These are phyloP conservation scores for Babesia bovis DNA, from an alignment of 169 alveolate species.

Conservation along the genomic window DNA sequence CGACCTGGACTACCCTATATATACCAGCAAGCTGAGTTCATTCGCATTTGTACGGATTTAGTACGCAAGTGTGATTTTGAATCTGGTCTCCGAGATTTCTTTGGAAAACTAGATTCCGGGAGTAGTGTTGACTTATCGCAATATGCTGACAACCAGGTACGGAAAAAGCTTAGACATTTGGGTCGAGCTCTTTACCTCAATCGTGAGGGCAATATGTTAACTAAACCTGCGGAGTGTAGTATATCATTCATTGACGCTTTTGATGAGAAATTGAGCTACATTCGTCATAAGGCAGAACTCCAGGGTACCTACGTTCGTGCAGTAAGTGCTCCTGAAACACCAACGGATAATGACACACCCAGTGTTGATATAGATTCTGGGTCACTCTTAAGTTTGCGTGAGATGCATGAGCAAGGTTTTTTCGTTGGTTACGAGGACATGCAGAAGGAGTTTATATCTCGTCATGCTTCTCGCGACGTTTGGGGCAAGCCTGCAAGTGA, in stretches of 20 bases:
- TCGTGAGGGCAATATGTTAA: conserved; percentile 48
- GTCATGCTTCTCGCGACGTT: conserved; percentile 68
- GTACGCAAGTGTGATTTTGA: conserved; percentile 54
- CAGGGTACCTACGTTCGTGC: conserved; percentile 64
- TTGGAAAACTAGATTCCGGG: conserved; percentile 40
- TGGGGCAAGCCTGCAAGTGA: conserved; percentile 80
- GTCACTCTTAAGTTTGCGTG: conserved; percentile 70
- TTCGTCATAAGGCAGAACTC: conserved; percentile 63
- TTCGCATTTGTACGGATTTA: conserved; percentile 52
- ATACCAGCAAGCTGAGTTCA: conserved; percentile 61
- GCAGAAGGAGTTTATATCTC: conserved; percentile 72
- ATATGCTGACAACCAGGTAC: conserved; percentile 64
- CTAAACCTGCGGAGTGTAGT: conserved; percentile 74
- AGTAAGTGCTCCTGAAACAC: background rate
- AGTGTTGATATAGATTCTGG: conserved; percentile 4
- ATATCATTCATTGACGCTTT: conserved; percentile 67
- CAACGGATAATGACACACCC: background rate
- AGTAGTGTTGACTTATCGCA: conserved; percentile 19
- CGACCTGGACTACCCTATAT: conserved; percentile 35
- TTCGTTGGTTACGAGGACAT: conserved; percentile 69
- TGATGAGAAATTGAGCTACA: conserved; percentile 63
- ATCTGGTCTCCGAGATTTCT: conserved; percentile 19
- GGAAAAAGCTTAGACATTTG: conserved; percentile 77
- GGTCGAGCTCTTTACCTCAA: conserved; percentile 71
- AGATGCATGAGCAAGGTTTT: conserved; percentile 80